A percentile compares a stretch with the other conserved stretches of the same genome.
These are phyloP conservation scores for Neophaeococcomyces aloes DNA, from an alignment of 2,329 filamentous ascomycete species.

Conservation along the genomic window DNA sequence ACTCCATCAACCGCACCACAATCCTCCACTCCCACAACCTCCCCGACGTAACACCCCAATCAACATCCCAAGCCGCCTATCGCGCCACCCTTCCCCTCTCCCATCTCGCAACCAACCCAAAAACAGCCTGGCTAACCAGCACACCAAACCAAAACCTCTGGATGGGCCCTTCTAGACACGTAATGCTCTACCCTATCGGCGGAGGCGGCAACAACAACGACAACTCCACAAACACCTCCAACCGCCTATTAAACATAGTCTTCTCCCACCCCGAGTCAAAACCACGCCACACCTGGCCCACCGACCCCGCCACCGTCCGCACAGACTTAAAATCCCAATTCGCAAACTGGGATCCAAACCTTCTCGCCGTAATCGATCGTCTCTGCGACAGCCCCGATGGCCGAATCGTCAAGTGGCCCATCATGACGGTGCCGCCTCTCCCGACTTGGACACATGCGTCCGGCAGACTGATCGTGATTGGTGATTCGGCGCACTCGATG, in stretches of 20 bases:
- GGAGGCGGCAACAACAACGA: slow-evolving; percentile 13
- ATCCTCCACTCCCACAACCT: slow-evolving; percentile 5
- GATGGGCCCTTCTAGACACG: slow-evolving; percentile 24
- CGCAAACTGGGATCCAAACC: slow-evolving; percentile 20
- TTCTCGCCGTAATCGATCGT: slow-evolving; percentile 28
- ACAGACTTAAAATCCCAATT: slow-evolving; percentile 17
- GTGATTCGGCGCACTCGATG: slow-evolving; percentile 38
- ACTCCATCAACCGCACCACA: slow-evolving; percentile 14
- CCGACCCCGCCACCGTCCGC: slow-evolving; percentile 27
- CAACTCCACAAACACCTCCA: too few relatives aligned
- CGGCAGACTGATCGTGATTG: slow-evolving; percentile 30
- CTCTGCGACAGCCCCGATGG: slow-evolving; percentile 24
- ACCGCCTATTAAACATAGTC: slow-evolving; percentile 35
- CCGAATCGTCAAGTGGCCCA: slow-evolving; percentile 27
- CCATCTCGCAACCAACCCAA: slow-evolving; percentile 13
- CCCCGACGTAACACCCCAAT: slow-evolving; percentile 7
- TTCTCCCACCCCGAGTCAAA: slow-evolving; percentile 33
- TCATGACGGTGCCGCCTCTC: slow-evolving; percentile 20
- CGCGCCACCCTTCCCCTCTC: slow-evolving; percentile 16
- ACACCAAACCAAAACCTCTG: slow-evolving; percentile 18
- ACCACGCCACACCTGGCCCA: slow-evolving; percentile 26
- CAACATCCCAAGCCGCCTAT: slow-evolving; percentile 18
- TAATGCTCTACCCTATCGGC: slow-evolving; percentile 25
- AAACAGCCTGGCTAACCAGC: slow-evolving; percentile 12
- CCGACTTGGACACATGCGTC: slow-evolving; percentile 24